A percentile compares a stretch with the other conserved stretches of the same genome.
phyloP scores from a whole-genome alignment of 1,139 yeast genomes.

The Yamadazyma trypodendri region DNA sequence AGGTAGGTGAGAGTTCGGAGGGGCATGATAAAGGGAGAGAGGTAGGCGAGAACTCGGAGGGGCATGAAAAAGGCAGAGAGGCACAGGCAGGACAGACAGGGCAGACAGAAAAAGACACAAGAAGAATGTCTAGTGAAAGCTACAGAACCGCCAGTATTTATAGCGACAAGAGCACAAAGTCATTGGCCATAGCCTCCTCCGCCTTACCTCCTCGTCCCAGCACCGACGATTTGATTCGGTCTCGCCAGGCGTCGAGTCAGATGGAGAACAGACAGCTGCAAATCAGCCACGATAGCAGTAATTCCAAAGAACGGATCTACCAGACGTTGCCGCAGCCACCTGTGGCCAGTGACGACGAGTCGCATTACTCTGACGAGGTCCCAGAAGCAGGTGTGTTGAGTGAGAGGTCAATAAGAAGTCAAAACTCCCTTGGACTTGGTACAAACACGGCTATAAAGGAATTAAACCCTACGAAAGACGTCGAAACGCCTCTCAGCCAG shows the following conservation, averaged over 20 bases:
- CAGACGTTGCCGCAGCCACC: conserved; percentile 18
- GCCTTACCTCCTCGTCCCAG: conserved; percentile 41
- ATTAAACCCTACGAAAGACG: too few relatives aligned
- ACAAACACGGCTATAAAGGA: not conserved
- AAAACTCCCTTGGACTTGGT: conserved; percentile 3
- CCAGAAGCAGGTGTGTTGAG: conserved; percentile 3
- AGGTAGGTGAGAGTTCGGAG: conserved; percentile 1
- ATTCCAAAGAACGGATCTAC: conserved; percentile 9
- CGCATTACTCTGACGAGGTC: conserved; percentile 13
- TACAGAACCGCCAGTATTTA: conserved; percentile 11
- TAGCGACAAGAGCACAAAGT: not conserved
- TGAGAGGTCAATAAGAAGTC: conserved; percentile 3
- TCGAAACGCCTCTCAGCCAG: conserved; percentile 2
- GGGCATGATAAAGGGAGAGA: too few relatives aligned
- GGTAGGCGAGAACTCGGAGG: too few relatives aligned
- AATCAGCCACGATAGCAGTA: conserved; percentile 1
- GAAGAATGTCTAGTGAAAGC: conserved; percentile 8
- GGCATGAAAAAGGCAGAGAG: too few relatives aligned
- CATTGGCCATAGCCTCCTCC: not conserved
- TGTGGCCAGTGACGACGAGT: conserved; percentile 12
- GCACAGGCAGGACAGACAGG: not conserved
- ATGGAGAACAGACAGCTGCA: conserved; percentile 9
- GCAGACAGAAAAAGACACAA: not conserved
- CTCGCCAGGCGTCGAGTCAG: conserved; percentile 31
- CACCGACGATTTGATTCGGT: conserved; percentile 27